A percentile compares a stretch with the other conserved stretches of the same genome.
Conservation (phyloP, 139 green algal species). For the Coccomyxa sp. region DNA sequence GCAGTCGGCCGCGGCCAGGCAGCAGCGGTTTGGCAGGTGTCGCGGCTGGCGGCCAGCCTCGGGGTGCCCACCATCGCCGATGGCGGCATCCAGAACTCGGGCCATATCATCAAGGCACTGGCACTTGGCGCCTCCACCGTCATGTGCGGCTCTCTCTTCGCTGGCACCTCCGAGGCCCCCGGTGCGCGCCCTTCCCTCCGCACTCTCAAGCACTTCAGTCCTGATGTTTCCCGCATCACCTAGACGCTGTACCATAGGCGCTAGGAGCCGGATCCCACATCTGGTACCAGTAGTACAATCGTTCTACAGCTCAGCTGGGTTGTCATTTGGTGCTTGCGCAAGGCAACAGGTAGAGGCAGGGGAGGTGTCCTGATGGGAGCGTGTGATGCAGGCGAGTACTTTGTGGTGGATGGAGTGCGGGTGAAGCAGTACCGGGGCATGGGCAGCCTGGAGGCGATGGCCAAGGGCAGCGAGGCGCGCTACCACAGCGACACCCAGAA, state of each 20-base stretch:
- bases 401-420: slow-evolving; percentile 64
- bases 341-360: too few species aligned
- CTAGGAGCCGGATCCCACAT: too few species aligned
- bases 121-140: slow-evolving; percentile 88
- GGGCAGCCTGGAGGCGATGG: slow-evolving; percentile 94
- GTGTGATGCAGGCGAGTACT: slow-evolving; percentile 64
- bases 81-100: slow-evolving; percentile 94
- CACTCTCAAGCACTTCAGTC: too few species aligned
- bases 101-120: slow-evolving; percentile 94
- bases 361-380: too few species aligned
- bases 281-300: too few species aligned
- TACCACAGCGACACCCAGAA: slow-evolving; percentile 88
- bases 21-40: slow-evolving; percentile 88
- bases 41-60: slow-evolving; percentile 47
- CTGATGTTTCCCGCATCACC: too few species aligned
- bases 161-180: slow-evolving; percentile 90
- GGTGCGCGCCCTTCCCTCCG: slow-evolving; percentile 30
- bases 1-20: slow-evolving; percentile 95
- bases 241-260: too few species aligned
- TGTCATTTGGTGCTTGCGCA: too few species aligned
- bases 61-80: slow-evolving; percentile 94
- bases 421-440: slow-evolving; percentile 98
- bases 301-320: too few species aligned
- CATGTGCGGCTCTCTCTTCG: slow-evolving; percentile 96
- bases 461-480: slow-evolving; percentile 84